Base-by-base conservation (phyloP, 306 rosid genomes). In the Psophocarpus tetragonolobus region DNA sequence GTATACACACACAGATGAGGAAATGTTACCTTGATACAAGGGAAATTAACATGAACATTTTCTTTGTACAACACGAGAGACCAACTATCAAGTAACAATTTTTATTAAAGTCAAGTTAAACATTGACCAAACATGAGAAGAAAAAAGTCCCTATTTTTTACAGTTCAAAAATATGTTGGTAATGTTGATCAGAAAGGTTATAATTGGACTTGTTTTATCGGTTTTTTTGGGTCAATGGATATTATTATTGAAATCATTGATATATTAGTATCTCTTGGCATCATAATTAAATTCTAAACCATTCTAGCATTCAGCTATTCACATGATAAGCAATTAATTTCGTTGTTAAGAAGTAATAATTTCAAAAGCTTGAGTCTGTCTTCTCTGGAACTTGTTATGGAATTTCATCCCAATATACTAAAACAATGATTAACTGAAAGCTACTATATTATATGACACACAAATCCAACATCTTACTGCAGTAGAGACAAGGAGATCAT, bases 381-480 rank as follows among this genome's bases (percentile, higher is more conserved):
- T 50, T 62, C 21, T 23, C 15, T 41, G 44, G 29, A 32, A n/a
- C 23, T 53, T 74, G 38, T 56, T 12, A 54, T 33, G 35, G 48
- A 45, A 36, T 47, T 48, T 75, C 68, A 57, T 71, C 35, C 76
- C 60, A 39, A 76, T 68, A 38, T 38, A 42, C 72, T 15, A 76
- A 30, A 73, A 48, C 76, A 80, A 50, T 56, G 53, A 30, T 36
- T 54, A 86, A 81, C 47, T 39, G 23, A 80, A 24, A 68, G 64
- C 68, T 69, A 77, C 73, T 5, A 67, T 30, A 68, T 18, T 44
- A 78, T 26, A 48, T 27, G 47, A 68, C 66, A 62, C 62, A 61
- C 58, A 80, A 71, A 75, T 26, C 18, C 60, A 71, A 50, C 45
- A 75, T 20, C 62, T 58, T 69, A 41, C 15, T 45, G 51, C 23